Evolutionary conservation across 176 grass and related monocot species (phyloP).

Genomic region (Themeda triandra): DNA sequence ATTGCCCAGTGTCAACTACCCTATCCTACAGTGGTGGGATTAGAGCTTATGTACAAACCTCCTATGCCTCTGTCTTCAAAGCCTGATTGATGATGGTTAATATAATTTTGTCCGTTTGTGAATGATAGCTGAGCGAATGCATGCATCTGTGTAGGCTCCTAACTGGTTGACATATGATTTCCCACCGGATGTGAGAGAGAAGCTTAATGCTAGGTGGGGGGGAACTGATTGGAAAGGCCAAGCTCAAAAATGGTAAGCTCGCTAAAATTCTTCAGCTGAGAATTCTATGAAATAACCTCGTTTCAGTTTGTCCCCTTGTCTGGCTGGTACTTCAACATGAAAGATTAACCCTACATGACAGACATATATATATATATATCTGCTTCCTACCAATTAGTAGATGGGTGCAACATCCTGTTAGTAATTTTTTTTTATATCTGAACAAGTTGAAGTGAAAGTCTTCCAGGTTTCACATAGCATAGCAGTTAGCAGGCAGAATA

Average conservation of each 20-base stretch:
- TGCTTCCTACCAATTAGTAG: neutral
- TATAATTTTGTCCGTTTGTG: no score
- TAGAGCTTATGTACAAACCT: neutral
- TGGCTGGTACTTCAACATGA: neutral
- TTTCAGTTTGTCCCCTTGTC: neutral
- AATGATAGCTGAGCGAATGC: neutral
- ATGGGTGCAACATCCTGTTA: neutral
- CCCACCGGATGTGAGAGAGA: conserved; percentile 52
- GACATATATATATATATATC: neutral
- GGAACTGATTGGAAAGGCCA: conserved; percentile 82
- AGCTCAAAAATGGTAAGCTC: conserved; percentile 80
- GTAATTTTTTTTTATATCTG: no score
- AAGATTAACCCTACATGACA: neutral
- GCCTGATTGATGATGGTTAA: neutral
- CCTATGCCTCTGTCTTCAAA: neutral
- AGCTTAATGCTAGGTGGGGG: conserved; percentile 79
- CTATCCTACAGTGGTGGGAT: neutral
- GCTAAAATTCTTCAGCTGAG: neutral
- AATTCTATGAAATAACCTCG: neutral
- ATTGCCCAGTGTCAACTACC: neutral
- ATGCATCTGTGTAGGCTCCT: conserved; percentile 38
- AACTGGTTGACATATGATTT: conserved; percentile 95
- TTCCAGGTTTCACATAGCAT: neutral
- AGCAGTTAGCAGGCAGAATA: neutral
- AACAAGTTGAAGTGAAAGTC: no score